These are phyloP conservation scores for Colletotrichum trifolii DNA, from an alignment of 2,329 filamentous ascomycete species.

Conservation along the genomic window DNA sequence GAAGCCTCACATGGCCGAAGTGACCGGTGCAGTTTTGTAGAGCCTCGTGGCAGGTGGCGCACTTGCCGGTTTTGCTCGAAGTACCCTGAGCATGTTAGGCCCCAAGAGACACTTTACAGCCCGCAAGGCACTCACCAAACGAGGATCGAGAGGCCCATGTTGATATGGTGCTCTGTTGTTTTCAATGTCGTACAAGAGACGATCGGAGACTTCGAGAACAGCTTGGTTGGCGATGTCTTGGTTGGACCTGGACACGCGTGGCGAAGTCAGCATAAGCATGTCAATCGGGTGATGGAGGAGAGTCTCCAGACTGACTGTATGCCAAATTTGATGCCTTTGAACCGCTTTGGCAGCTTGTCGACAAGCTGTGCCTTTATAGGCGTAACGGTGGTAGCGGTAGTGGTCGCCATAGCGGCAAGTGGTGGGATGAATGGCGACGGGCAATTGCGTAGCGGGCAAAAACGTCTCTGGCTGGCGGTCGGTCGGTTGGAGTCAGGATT, in stretches of 20 bases:
- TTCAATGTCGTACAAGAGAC: slow-evolving; percentile 91
- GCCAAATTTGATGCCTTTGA: slow-evolving; percentile 93
- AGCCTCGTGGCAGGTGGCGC: slow-evolving; percentile 84
- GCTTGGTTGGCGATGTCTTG: slow-evolving; percentile 96
- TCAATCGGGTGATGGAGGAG: neutral
- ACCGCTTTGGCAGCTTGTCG: slow-evolving; percentile 88
- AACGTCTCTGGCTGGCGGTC: neutral
- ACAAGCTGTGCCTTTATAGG: slow-evolving; percentile 86
- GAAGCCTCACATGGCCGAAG: slow-evolving; percentile 92
- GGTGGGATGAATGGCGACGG: neutral
- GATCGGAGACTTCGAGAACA: slow-evolving; percentile 93
- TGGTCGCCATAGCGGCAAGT: slow-evolving; percentile 36
- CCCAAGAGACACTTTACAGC: neutral
- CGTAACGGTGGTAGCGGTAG: slow-evolving; percentile 41
- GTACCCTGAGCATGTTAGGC: slow-evolving; percentile 68
- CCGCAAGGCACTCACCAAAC: slow-evolving; percentile 65
- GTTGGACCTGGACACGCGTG: slow-evolving; percentile 71
- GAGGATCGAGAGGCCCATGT: slow-evolving; percentile 88
- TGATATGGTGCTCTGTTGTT: slow-evolving; percentile 79
- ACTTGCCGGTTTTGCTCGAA: slow-evolving; percentile 83
- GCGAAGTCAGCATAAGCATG: neutral
- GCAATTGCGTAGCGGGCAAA: neutral
- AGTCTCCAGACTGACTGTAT: slow-evolving; percentile 70
- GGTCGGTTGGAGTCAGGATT: slow-evolving; percentile 23
- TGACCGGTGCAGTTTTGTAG: slow-evolving; percentile 92